Evolutionary conservation across 129 eudicot genomes (phyloP).

Genomic region (Saussurea involucrata): DNA sequence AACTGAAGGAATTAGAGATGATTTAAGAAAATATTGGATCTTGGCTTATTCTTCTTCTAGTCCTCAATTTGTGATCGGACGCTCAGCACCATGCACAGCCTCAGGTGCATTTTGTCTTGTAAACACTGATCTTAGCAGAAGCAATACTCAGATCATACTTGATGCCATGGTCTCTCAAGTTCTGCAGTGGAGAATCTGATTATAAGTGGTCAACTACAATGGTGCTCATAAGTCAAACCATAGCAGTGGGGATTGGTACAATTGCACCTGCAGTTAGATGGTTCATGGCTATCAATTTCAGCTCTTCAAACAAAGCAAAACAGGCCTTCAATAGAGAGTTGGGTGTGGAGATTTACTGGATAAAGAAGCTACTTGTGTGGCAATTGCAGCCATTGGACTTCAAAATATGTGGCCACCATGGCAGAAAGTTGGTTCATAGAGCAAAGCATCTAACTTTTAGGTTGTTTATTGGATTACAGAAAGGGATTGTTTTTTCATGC

Average conservation of each 20-base stretch:
- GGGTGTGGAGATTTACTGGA: constrained; percentile 39
- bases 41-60: constrained; percentile 38
- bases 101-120: constrained; percentile 35
- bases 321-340: constrained; percentile 7
- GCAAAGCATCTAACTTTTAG: constrained; percentile 13
- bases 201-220: constrained; percentile 36
- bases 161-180: constrained; percentile 14
- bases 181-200: constrained; percentile 28
- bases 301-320: constrained; percentile 14
- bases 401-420: not conserved
- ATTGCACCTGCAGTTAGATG: constrained; percentile 40
- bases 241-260: constrained; percentile 35
- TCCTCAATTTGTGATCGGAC: constrained; percentile 38
- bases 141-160: constrained; percentile 14
- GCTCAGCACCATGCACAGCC: constrained; percentile 36
- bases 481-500: constrained; percentile 19
- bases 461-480: constrained; percentile 22
- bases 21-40: constrained; percentile 30
- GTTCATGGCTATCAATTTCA: constrained; percentile 29
- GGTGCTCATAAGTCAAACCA: constrained; percentile 25
- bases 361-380: constrained; percentile 26
- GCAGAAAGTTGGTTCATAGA: constrained; percentile 30
- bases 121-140: constrained; percentile 18
- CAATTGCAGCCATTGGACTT: constrained; percentile 26
- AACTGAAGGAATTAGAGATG: constrained; percentile 11